These are phyloP conservation scores for Globisporangium camurandrum DNA, from an alignment of 352 stramenopile species.

Conservation along the genomic window DNA sequence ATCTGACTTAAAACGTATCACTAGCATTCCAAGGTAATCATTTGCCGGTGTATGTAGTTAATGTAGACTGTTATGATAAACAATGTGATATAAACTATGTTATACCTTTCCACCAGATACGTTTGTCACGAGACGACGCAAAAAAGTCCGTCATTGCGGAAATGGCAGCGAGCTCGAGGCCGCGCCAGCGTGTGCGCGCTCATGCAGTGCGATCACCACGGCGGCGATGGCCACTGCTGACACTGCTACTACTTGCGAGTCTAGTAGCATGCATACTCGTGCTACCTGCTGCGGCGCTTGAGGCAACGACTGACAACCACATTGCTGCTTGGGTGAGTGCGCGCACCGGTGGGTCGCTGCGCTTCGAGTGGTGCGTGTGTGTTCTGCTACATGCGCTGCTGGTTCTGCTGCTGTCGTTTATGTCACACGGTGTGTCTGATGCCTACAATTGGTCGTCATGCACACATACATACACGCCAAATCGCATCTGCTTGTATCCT, in stretches of 20 bases:
- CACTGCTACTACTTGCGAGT: not conserved
- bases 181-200: too few species aligned
- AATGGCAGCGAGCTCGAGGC: too few species aligned
- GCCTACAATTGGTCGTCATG: not conserved
- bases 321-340: not conserved
- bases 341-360: not conserved
- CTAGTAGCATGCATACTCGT: not conserved
- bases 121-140: too few species aligned
- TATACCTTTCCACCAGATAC: too few species aligned
- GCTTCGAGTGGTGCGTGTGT: not conserved
- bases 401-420: not conserved
- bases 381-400: not conserved
- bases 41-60: too few species aligned
- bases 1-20: too few species aligned
- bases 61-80: too few species aligned
- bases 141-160: too few species aligned
- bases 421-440: not conserved
- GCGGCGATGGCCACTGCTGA: not conserved
- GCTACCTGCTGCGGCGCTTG: not conserved
- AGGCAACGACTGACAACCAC: not conserved
- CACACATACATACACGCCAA: not conserved
- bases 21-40: too few species aligned
- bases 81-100: too few species aligned
- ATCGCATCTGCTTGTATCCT: too few species aligned
- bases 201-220: too few species aligned